These are phyloP conservation scores for Cyathus pygmaeus DNA, from an alignment of 1,284 basidiomycete genomes.

Conservation along the genomic window DNA sequence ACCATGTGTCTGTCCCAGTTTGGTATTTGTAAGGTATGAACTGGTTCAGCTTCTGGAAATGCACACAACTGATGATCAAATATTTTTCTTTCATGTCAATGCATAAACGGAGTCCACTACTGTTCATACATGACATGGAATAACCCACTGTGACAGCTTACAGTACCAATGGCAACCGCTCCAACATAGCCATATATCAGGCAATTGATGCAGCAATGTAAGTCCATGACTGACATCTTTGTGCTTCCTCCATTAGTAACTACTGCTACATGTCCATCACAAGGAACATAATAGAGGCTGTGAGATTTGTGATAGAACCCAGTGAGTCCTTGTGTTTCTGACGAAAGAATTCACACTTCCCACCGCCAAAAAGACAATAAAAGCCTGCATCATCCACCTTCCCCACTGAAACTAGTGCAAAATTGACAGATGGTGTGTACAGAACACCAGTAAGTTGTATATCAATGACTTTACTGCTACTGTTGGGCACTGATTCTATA, in stretches of 20 bases:
- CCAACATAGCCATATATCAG: too few species aligned
- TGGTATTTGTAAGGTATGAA: too few species aligned
- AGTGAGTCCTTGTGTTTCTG: neutral
- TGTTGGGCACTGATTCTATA: constrained; percentile 44
- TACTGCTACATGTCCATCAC: neutral
- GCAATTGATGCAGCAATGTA: constrained; percentile 37
- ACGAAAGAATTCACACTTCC: neutral
- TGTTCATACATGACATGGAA: too few species aligned
- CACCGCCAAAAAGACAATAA: neutral
- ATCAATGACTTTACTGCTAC: constrained; percentile 16
- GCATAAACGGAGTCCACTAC: too few species aligned
- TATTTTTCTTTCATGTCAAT: too few species aligned
- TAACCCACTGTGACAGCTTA: too few species aligned
- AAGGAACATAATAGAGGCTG: neutral
- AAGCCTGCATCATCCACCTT: constrained; percentile 13
- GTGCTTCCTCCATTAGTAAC: too few species aligned
- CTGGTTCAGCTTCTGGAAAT: too few species aligned
- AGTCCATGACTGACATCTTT: constrained; percentile 4
- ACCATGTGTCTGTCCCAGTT: too few species aligned
- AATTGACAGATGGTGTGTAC: constrained; percentile 22
- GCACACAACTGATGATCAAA: too few species aligned
- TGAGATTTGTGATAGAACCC: neutral
- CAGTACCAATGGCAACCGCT: too few species aligned
- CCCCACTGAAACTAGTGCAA: constrained; percentile 40
- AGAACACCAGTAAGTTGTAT: constrained; percentile 43